phyloP scores from a whole-genome alignment of 2,329 filamentous ascomycete species.

The Ophiognomonia clavigignenti-juglandacearum region DNA sequence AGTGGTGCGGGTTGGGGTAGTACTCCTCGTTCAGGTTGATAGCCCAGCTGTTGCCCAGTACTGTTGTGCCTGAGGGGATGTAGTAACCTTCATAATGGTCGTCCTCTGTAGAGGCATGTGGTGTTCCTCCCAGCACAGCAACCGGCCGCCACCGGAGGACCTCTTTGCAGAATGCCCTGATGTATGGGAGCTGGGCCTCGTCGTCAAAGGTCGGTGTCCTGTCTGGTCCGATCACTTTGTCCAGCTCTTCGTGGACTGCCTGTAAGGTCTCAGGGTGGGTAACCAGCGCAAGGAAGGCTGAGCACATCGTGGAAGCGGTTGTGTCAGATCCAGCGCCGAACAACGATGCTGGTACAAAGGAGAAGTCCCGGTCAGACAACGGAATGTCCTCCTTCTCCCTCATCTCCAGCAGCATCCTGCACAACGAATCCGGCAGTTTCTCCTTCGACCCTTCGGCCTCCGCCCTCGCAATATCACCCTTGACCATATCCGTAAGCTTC shows the following conservation, averaged over 20 bases:
- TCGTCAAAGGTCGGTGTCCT: slow-evolving; percentile 28
- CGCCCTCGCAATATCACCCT: slow-evolving; percentile 31
- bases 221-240: slow-evolving; percentile 29
- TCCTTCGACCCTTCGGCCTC: slow-evolving; percentile 22
- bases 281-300: slow-evolving; percentile 41
- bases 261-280: slow-evolving; percentile 37
- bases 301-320: slow-evolving; percentile 41
- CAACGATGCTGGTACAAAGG: slow-evolving; percentile 33
- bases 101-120: slow-evolving; percentile 42
- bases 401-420: slow-evolving; percentile 37
- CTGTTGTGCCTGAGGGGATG: slow-evolving; percentile 42
- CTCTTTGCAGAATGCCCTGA: slow-evolving; percentile 27
- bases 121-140: slow-evolving; percentile 36
- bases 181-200: slow-evolving; percentile 25
- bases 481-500: slow-evolving; percentile 34
- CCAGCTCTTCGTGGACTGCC: slow-evolving; percentile 38
- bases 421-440: slow-evolving; percentile 35
- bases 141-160: slow-evolving; percentile 34
- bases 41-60: slow-evolving; percentile 32
- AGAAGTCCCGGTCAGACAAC: slow-evolving; percentile 35
- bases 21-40: slow-evolving; percentile 20
- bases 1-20: slow-evolving; percentile 19
- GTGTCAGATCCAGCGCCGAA: slow-evolving; percentile 48
- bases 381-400: slow-evolving; percentile 31
- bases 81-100: slow-evolving; percentile 43